Conservation (phyloP, 2,329 filamentous ascomycete genomes). For the Fusarium algeriense region DNA sequence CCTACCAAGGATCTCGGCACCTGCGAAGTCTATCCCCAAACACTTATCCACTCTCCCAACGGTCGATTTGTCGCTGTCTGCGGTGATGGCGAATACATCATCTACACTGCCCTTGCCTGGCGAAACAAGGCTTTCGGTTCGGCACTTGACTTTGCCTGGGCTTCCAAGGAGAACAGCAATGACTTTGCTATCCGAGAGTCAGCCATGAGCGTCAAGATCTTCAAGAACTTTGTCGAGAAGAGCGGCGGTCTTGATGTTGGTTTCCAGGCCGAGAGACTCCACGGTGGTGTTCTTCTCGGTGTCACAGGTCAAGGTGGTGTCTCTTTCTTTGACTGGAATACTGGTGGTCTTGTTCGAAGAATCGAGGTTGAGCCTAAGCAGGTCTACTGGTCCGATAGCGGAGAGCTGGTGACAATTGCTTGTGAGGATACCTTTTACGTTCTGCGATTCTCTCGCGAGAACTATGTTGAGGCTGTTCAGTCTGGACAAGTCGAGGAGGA, state of each 20-base stretch:
- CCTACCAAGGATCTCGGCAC: constrained; percentile 95
- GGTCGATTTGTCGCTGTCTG: constrained; percentile 85
- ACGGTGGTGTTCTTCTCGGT: constrained; percentile 89
- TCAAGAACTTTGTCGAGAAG: constrained; percentile 98
- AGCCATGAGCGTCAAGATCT: constrained; percentile 92
- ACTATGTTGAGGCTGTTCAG: constrained; percentile 86
- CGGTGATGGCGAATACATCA: constrained; percentile 98
- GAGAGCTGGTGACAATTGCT: constrained; percentile 90
- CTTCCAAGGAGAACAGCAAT: constrained; percentile 96
- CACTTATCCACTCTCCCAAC: constrained; percentile 94
- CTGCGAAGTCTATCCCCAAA: constrained; percentile 97
- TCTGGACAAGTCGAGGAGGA: constrained; percentile 86
- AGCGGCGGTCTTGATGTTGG: constrained; percentile 89
- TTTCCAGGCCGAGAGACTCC: constrained; percentile 92
- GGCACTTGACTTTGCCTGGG: constrained; percentile 97
- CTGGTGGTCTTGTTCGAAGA: constrained; percentile 86
- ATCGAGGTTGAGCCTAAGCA: constrained; percentile 83
- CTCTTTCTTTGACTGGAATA: constrained; percentile 96
- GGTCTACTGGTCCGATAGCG: constrained; percentile 98
- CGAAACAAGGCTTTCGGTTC: constrained; percentile 98
- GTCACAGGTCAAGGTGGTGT: constrained; percentile 95
- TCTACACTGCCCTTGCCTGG: constrained; percentile 96
- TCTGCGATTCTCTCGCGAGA: constrained; percentile 89
- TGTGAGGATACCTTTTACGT: constrained; percentile 98
- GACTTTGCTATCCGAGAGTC: constrained; percentile 98